Conservation (phyloP, 768 basidiomycete species). For the Saitozyma sp. region DNA sequence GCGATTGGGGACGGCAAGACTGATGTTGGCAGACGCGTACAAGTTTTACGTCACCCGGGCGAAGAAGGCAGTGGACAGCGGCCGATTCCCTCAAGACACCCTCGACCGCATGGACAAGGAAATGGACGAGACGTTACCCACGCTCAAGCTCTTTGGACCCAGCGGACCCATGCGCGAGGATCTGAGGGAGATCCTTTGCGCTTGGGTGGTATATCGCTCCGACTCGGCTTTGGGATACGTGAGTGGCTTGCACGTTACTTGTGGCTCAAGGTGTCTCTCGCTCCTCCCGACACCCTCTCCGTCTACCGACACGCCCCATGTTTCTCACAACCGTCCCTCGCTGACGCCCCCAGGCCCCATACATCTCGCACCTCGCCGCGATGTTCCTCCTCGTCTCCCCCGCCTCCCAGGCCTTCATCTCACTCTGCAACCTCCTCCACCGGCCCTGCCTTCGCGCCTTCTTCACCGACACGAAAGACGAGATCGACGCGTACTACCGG, state of each 20-base stretch:
- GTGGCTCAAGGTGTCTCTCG: not conserved
- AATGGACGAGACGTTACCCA: conserved; percentile 36
- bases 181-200: conserved; percentile 42
- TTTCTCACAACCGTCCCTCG: not conserved
- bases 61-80: conserved; percentile 32
- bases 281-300: not conserved
- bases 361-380: conserved; percentile 42
- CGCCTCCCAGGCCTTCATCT: conserved; percentile 39
- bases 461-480: conserved; percentile 40
- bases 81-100: conserved; percentile 43
- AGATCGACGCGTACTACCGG: conserved; percentile 50
- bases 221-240: conserved; percentile 51
- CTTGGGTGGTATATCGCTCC: conserved; percentile 49
- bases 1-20: no score
- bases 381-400: conserved; percentile 49
- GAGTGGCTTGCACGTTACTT: conserved; percentile 11
- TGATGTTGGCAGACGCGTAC: conserved; percentile 37
- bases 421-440: conserved; percentile 46
- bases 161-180: conserved; percentile 47
- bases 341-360: conserved; percentile 37
- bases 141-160: conserved; percentile 34
- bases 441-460: conserved; percentile 46
- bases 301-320: not conserved
- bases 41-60: conserved; percentile 36
- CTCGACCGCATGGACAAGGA: conserved; percentile 43